These are phyloP conservation scores for Sclerotiophoma versabilis DNA, from an alignment of 2,329 filamentous ascomycete species.

Conservation along the genomic window DNA sequence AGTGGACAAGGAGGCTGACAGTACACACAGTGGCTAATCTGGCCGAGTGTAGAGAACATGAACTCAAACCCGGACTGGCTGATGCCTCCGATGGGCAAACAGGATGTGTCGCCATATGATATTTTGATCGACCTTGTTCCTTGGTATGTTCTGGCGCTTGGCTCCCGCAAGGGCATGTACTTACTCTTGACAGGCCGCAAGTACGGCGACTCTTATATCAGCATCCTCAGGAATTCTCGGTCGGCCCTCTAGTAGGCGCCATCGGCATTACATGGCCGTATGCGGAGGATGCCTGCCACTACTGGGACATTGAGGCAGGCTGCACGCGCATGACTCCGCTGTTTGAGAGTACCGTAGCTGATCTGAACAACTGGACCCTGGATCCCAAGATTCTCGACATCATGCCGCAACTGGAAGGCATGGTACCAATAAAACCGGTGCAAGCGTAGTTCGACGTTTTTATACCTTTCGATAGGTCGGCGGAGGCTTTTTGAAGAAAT, in stretches of 20 bases:
- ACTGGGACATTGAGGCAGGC: conserved; percentile 47
- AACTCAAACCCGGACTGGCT: conserved; percentile 47
- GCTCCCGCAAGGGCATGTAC: neutral
- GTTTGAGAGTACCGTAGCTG: conserved; percentile 42
- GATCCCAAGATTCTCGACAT: conserved; percentile 44
- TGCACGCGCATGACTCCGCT: conserved; percentile 44
- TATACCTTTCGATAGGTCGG: conserved; percentile 1
- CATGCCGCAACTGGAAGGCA: conserved; percentile 42
- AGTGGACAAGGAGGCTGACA: conserved; percentile 15
- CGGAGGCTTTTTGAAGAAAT: conserved; percentile 8
- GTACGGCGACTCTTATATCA: conserved; percentile 44
- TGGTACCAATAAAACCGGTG: conserved; percentile 36
- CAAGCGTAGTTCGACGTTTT: neutral
- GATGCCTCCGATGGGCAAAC: conserved; percentile 38
- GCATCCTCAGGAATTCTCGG: conserved; percentile 40
- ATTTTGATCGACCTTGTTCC: conserved; percentile 45
- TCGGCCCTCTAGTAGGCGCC: conserved; percentile 37
- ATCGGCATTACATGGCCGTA: conserved; percentile 44
- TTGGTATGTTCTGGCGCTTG: conserved; percentile 33
- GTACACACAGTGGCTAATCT: conserved; percentile 44
- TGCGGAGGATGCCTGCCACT: conserved; percentile 46
- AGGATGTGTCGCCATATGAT: conserved; percentile 42
- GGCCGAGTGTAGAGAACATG: conserved; percentile 47
- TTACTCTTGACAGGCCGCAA: conserved; percentile 40
- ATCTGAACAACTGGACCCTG: conserved; percentile 44